phyloP scores from a whole-genome alignment of 1,139 yeast species.

The Blastobotrys indianensis region DNA sequence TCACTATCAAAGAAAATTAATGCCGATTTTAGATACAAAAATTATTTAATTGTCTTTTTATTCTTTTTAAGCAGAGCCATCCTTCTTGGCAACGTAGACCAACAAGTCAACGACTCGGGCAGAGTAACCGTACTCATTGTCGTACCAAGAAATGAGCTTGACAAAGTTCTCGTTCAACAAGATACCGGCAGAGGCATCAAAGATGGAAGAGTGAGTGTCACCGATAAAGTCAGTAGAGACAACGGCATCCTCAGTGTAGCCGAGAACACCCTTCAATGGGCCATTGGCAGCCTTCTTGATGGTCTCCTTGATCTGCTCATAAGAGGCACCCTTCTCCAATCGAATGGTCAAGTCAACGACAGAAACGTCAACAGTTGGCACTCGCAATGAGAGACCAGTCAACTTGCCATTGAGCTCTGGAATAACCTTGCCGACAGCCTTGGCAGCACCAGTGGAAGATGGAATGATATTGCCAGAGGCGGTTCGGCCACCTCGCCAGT shows the following conservation, averaged over 20 bases:
- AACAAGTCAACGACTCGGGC: conserved; percentile 85
- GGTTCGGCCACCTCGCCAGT: conserved; percentile 94
- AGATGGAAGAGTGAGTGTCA: conserved; percentile 72
- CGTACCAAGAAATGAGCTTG: conserved; percentile 86
- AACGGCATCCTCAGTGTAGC: conserved; percentile 83
- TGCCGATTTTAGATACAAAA: no score
- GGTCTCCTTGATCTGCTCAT: conserved; percentile 69
- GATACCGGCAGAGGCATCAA: conserved; percentile 82
- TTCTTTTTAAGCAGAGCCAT: conserved; percentile 24
- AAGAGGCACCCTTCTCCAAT: conserved; percentile 61
- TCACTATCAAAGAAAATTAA: no score
- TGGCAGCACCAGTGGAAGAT: conserved; percentile 89
- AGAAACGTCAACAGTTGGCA: conserved; percentile 81
- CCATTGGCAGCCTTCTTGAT: conserved; percentile 61
- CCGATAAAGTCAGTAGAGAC: conserved; percentile 82
- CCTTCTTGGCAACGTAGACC: conserved; percentile 56
- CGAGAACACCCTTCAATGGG: conserved; percentile 66
- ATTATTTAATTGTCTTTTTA: no score
- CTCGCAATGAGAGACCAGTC: conserved; percentile 86
- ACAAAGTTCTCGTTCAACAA: conserved; percentile 75
- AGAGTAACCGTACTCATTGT: conserved; percentile 88
- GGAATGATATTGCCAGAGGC: conserved; percentile 88
- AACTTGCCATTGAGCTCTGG: conserved; percentile 84
- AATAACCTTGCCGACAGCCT: conserved; percentile 87
- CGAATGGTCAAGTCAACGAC: conserved; percentile 70